Evolutionary conservation across 106 monocot genomes (phyloP).

Genomic region (Dioscorea alata): DNA sequence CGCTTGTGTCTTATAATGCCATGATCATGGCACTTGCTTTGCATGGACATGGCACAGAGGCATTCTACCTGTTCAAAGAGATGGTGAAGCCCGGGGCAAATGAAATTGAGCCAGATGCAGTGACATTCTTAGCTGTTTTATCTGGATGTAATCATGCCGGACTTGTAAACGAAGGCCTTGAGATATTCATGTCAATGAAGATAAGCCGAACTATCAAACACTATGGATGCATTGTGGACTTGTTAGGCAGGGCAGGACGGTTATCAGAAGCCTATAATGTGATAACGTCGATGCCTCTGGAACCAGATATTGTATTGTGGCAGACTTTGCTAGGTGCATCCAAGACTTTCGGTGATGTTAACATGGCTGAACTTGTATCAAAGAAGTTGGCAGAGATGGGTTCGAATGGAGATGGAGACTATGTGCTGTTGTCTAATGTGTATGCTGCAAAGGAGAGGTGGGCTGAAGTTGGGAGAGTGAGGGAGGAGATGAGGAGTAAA

Average conservation of each 20-base stretch:
- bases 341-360: conserved; percentile 11
- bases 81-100: conserved; percentile 17
- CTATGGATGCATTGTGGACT: conserved; percentile 27
- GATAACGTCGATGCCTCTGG: conserved; percentile 16
- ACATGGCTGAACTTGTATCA: conserved; percentile 8
- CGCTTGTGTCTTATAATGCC: conserved; percentile 14
- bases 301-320: conserved; percentile 22
- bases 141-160: conserved; percentile 22
- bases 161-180: conserved; percentile 15
- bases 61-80: conserved; percentile 22
- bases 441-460: conserved; percentile 18
- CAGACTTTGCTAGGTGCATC: conserved; percentile 22
- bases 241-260: conserved; percentile 17
- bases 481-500: conserved; percentile 10
- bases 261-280: conserved; percentile 18
- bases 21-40: conserved; percentile 25
- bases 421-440: conserved; percentile 26
- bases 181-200: conserved; percentile 19
- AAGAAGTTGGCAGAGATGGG: conserved; percentile 11
- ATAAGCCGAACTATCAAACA: conserved; percentile 19
- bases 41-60: conserved; percentile 30
- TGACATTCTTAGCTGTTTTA: conserved; percentile 11
- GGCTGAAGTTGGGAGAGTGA: conserved; percentile 7
- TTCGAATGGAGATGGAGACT: conserved; percentile 19
- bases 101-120: conserved; percentile 21